Evolutionary conservation across 345 rosid genomes (phyloP).

Genomic region (Eucalyptus regnans): DNA sequence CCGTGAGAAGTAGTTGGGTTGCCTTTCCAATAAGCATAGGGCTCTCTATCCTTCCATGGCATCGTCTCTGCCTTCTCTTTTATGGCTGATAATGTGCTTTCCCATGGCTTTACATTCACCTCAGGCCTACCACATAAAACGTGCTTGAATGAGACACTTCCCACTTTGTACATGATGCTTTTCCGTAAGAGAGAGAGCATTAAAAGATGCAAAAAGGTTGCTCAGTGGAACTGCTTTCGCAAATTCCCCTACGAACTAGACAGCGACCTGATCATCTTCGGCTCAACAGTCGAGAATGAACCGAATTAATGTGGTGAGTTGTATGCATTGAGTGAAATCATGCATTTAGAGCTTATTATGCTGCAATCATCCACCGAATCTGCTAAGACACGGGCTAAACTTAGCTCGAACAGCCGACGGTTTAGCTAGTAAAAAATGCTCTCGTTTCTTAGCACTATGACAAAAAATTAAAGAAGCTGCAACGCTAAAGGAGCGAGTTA

Average conservation of each 20-base stretch:
- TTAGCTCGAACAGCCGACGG: not conserved
- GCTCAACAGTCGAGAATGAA: not conserved
- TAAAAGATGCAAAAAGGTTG: not conserved
- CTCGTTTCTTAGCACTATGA: not conserved
- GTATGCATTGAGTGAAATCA: not conserved
- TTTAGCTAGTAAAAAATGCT: not conserved
- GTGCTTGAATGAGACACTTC: not conserved
- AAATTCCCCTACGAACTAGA: not conserved
- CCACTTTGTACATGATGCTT: not conserved
- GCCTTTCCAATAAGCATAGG: slow-evolving; percentile 68
- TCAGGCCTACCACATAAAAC: slow-evolving; percentile 30
- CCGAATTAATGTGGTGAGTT: not conserved
- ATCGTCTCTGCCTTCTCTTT: slow-evolving; percentile 20
- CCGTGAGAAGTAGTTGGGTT: slow-evolving; percentile 14
- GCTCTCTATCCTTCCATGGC: slow-evolving; percentile 45
- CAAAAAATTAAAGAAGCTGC: not conserved
- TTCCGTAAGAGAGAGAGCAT: not conserved
- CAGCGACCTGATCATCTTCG: not conserved
- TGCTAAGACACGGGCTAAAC: not conserved
- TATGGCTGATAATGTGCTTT: slow-evolving; percentile 12
- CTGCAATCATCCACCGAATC: not conserved
- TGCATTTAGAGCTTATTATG: not conserved
- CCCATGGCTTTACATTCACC: slow-evolving; percentile 57
- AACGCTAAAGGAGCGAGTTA: not conserved
- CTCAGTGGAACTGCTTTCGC: not conserved